phyloP scores from a whole-genome alignment of 83 land plant genomes.

The Thuja plicata region DNA sequence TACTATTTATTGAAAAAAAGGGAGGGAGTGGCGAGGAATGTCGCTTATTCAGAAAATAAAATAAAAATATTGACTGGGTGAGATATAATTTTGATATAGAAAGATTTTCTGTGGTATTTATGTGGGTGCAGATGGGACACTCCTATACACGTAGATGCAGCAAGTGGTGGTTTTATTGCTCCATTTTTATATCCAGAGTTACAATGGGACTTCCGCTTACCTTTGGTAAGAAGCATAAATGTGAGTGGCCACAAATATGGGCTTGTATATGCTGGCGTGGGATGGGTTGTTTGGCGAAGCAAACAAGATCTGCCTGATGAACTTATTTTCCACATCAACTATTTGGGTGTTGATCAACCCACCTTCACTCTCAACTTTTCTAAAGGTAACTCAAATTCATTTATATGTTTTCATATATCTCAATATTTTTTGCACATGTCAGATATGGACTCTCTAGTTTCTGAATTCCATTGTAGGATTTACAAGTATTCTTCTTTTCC shows the following conservation, averaged over 20 bases:
- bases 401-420: too few relatives aligned
- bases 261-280: conserved; percentile 82
- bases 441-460: too few relatives aligned
- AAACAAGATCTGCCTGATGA: conserved; percentile 83
- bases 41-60: too few relatives aligned
- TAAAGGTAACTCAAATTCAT: conserved; percentile 46
- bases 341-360: conserved; percentile 89
- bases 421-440: too few relatives aligned
- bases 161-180: conserved; percentile 85
- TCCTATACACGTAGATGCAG: conserved; percentile 87
- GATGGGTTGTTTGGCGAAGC: conserved; percentile 82
- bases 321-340: conserved; percentile 81
- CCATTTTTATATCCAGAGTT: conserved; percentile 79
- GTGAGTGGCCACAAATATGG: conserved; percentile 92
- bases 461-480: too few relatives aligned
- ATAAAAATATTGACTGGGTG: too few relatives aligned
- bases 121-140: conserved; percentile 56
- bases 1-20: too few relatives aligned
- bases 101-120: too few relatives aligned
- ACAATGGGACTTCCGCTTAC: conserved; percentile 82
- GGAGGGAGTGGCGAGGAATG: too few relatives aligned
- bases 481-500: too few relatives aligned
- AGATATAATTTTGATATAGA: too few relatives aligned
- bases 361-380: conserved; percentile 92
- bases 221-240: conserved; percentile 83